Conservation (phyloP, 164 flowering plant genomes). For the Magnolia kwangsiensis region DNA sequence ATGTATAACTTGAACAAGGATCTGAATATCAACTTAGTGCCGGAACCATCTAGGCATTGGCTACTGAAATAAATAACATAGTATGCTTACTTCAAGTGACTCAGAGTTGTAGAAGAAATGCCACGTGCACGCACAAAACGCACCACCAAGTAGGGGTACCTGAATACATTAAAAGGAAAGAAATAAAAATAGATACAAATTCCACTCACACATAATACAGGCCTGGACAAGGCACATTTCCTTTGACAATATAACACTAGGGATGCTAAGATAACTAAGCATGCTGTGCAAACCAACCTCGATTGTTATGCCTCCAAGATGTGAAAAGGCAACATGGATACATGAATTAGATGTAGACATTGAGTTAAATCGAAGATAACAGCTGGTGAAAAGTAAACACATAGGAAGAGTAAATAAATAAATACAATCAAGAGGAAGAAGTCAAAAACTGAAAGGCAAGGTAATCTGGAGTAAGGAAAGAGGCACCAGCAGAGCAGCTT, state of each 20-base stretch:
- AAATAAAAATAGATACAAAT: background rate
- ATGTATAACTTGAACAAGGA: too few species aligned
- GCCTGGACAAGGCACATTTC: background rate
- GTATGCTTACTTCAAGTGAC: conserved; percentile 72
- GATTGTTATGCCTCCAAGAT: background rate
- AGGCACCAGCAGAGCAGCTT: too few species aligned
- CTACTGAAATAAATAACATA: background rate
- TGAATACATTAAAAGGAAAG: conserved; percentile 17
- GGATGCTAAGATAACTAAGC: background rate
- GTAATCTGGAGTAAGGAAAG: too few species aligned
- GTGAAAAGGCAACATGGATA: background rate
- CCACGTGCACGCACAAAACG: conserved; percentile 98
- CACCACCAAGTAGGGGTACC: conserved; percentile 98
- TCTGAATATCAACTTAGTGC: background rate
- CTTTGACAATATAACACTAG: background rate
- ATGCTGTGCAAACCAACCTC: background rate
- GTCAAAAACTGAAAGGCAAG: background rate
- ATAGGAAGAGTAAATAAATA: background rate
- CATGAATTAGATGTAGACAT: background rate
- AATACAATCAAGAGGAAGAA: background rate
- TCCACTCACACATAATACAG: background rate
- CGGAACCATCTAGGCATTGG: background rate
- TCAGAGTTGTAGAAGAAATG: conserved; percentile 96
- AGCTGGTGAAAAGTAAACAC: background rate
- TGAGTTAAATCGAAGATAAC: background rate